Conservation (phyloP, 2,329 filamentous ascomycete species). For the Thermoascus crustaceus region DNA sequence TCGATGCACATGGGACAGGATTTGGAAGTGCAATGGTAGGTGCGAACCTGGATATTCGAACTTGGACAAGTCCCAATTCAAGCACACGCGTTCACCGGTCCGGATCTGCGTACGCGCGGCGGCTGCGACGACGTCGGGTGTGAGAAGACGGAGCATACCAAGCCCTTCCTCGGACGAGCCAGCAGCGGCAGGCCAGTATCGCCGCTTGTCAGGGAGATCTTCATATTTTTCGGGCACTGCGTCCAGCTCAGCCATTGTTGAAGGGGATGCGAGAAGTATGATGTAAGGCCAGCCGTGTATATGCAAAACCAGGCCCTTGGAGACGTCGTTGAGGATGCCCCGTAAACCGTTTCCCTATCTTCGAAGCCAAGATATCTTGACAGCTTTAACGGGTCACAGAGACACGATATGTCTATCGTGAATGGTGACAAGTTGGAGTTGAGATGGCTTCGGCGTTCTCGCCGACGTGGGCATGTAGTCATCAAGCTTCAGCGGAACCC, state of each 20-base stretch:
- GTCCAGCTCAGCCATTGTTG: constrained; percentile 1
- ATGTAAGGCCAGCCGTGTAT: background rate
- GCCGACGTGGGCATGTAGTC: background rate
- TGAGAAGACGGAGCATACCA: constrained; percentile 46
- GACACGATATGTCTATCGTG: too few relatives aligned
- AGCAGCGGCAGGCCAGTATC: constrained; percentile 41
- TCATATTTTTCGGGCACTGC: constrained; percentile 28
- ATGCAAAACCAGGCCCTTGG: too few relatives aligned
- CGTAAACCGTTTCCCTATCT: too few relatives aligned
- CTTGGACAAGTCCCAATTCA: constrained; percentile 52
- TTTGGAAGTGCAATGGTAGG: background rate
- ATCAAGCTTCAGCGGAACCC: background rate
- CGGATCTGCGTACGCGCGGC: constrained; percentile 46
- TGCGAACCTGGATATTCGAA: constrained; percentile 36
- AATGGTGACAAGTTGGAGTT: too few relatives aligned
- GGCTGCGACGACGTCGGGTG: constrained; percentile 43
- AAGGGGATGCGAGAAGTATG: background rate
- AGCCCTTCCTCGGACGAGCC: constrained; percentile 46
- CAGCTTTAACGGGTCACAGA: too few relatives aligned
- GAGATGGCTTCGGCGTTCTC: background rate
- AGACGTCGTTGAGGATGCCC: too few relatives aligned
- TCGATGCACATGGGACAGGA: too few relatives aligned
- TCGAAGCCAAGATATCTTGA: too few relatives aligned
- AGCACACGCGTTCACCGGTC: constrained; percentile 45
- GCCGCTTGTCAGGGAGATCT: constrained; percentile 41